A percentile compares a stretch with the other conserved stretches of the same genome.
phyloP scores from a whole-genome alignment of 306 rosid species.

The Vigna unguiculata region DNA sequence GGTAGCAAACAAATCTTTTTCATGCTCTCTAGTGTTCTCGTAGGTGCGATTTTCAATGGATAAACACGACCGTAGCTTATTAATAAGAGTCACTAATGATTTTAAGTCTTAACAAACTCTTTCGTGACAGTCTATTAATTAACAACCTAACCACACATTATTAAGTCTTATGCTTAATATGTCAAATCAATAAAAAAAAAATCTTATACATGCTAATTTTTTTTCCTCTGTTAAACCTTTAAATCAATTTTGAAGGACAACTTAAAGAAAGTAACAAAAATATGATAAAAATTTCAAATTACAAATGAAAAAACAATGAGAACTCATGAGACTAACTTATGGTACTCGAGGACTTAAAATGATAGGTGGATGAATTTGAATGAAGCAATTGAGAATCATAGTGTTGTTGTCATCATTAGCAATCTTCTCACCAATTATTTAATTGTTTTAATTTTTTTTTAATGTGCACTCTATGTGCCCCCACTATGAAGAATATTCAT shows the following conservation, averaged over 20 bases:
- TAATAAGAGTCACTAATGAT: not conserved
- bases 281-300: too few relatives aligned
- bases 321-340: too few relatives aligned
- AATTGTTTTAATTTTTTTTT: constrained; percentile 31
- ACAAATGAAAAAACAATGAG: too few relatives aligned
- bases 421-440: constrained; percentile 28
- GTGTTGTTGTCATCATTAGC: constrained; percentile 40
- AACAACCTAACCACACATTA: not conserved
- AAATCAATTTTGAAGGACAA: too few relatives aligned
- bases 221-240: too few relatives aligned
- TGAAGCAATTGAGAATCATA: constrained; percentile 23
- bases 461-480: constrained; percentile 13
- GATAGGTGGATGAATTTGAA: not conserved
- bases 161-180: not conserved
- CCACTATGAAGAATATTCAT: constrained; percentile 30
- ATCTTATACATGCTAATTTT: too few relatives aligned
- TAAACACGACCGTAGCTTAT: not conserved
- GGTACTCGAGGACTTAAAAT: not conserved
- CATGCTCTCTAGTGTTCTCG: too few relatives aligned
- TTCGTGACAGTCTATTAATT: not conserved
- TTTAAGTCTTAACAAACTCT: not conserved
- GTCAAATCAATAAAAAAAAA: too few relatives aligned
- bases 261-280: too few relatives aligned
- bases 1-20: too few relatives aligned
- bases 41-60: not conserved